Evolutionary conservation across 2,329 filamentous ascomycete genomes (phyloP), one percentile per base, ranked within the genome.

Genomic region (Aureobasidium zeae): DNA sequence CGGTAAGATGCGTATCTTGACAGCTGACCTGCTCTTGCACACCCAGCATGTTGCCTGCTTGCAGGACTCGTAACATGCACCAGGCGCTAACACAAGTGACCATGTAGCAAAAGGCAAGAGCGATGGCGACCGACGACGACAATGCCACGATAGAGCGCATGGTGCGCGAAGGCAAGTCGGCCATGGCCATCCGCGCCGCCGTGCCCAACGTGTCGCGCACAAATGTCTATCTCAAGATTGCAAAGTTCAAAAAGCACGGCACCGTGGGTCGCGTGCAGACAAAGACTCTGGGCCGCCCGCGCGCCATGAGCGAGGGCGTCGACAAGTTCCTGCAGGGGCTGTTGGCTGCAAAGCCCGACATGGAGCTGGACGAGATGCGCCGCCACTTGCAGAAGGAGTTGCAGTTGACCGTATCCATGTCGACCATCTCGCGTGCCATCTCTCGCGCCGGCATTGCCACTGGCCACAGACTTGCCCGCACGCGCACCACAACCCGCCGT

Each of bases 341-440:
- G 31, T 30, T 47, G 7, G 45, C 45, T 11, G 45, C 45, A 17
- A 47, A 47, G 32, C 45, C 45, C 2, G 37, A 36, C 31, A 47
- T 47, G 32, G 45, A 47, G 32, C 32, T 47, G 12, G 45, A 50
- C 28, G 48, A 50, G 22, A 47, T 47, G 45, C 37, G 37, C 29
- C 30, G 32, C 19, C 45, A 47, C 21, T 13, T 47, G 17, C 37
- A 36, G 37, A 33, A 42, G 5, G 29, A 42, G 15, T 20, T 47
- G 24, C 25, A 43, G 16, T 12, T 47, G 31, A 47, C 32, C 4
- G 37, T 47, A 12, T 42, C 36, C 24, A 47, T 41, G 37, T 42
- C 36, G 25, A 47, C 45, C 36, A 47, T 47, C 19, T 47, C 45
- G 19, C 21, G 45, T 13, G 32, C 45, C 31, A 47, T 47, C 9